Conservation (phyloP, 2,329 filamentous ascomycete species). For the Myriosclerotinia curreyana region DNA sequence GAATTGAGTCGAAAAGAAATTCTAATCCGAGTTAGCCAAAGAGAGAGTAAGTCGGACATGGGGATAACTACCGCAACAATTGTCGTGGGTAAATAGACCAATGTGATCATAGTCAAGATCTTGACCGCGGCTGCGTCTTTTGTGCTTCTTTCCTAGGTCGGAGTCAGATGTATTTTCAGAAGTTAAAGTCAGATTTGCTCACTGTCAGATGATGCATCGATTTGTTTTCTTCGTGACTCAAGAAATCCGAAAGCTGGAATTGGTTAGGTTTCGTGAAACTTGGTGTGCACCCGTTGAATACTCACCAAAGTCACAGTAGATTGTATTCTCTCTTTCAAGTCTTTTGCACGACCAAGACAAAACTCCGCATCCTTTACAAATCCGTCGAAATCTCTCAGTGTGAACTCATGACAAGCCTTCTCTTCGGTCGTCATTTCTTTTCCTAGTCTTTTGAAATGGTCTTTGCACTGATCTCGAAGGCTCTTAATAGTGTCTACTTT, state of each 20-base stretch:
- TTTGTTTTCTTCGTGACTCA: slow-evolving; percentile 25
- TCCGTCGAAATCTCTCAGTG: slow-evolving; percentile 27
- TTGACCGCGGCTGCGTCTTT: slow-evolving; percentile 34
- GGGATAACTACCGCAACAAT: slow-evolving; percentile 29
- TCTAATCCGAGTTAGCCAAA: slow-evolving; percentile 19
- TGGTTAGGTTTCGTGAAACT: background rate
- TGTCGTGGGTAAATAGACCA: slow-evolving; percentile 32
- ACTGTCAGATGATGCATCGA: slow-evolving; percentile 29
- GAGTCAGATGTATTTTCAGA: background rate
- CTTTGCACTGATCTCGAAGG: slow-evolving; percentile 19
- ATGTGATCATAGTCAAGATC: slow-evolving; percentile 32
- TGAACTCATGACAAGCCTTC: slow-evolving; percentile 1
- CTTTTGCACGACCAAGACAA: slow-evolving; percentile 22
- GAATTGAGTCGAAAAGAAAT: slow-evolving; percentile 33
- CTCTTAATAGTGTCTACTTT: slow-evolving; percentile 23
- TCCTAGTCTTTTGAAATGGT: background rate
- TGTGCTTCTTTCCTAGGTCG: slow-evolving; percentile 27
- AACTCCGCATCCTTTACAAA: slow-evolving; percentile 26
- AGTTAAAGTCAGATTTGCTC: background rate
- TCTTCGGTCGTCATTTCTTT: background rate
- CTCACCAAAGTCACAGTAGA: slow-evolving; percentile 29
- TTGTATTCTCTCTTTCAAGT: slow-evolving; percentile 23
- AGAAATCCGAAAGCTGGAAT: background rate
- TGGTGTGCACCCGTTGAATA: background rate
- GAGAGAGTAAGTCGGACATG: background rate